phyloP scores from a whole-genome alignment of 257 asterid genomes.

The Solanum gandarillasii region DNA sequence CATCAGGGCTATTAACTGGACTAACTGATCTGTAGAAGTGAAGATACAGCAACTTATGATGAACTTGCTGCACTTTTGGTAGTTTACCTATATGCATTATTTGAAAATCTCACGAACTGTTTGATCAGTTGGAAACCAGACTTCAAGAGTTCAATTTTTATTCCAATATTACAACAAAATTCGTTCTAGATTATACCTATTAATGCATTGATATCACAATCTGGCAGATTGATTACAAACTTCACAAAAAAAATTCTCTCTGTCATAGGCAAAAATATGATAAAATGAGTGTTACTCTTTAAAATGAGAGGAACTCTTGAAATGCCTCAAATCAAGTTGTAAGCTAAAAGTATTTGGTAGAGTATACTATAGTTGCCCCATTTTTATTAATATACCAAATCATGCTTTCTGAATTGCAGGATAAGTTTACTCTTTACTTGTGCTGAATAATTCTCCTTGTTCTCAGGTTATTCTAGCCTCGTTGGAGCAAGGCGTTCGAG shows the following conservation, averaged over 20 bases:
- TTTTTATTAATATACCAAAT: not conserved
- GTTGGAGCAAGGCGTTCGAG: slow-evolving; percentile 92
- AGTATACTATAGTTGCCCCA: not conserved
- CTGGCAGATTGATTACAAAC: not conserved
- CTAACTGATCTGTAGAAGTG: not conserved
- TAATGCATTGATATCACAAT: not conserved
- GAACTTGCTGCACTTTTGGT: not conserved
- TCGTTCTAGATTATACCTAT: not conserved
- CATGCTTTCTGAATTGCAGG: not conserved
- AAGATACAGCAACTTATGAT: not conserved
- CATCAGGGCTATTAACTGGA: not conserved
- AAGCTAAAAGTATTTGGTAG: not conserved
- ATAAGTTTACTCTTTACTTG: not conserved
- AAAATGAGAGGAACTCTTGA: not conserved
- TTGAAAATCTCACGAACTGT: not conserved
- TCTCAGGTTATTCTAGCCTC: slow-evolving; percentile 83
- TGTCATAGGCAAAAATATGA: not conserved
- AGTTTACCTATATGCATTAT: not conserved
- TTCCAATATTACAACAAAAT: not conserved
- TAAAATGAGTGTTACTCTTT: not conserved
- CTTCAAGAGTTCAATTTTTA: not conserved
- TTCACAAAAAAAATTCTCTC: not conserved
- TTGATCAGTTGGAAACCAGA: not conserved
- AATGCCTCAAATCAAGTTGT: not conserved
- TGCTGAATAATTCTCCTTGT: not conserved